Evolutionary conservation across 805 yeast genomes (phyloP), one percentile per base, ranked within the genome.

Genomic region (Candida tibetensis): DNA sequence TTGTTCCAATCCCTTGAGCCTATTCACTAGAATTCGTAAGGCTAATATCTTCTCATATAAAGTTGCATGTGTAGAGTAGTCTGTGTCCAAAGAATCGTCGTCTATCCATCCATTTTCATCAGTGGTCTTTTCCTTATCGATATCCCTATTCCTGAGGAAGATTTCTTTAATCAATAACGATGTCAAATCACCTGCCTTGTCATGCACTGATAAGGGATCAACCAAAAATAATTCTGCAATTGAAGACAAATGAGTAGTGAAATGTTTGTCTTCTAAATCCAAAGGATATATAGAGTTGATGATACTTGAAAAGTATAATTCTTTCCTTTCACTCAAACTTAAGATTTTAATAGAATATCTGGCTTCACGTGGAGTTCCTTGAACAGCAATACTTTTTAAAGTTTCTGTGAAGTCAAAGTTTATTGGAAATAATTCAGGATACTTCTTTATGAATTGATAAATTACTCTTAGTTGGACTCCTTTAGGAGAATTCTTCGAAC

Each of bases 301-400:
- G 4, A 80, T 58, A 13, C 64, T 58, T 1, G 64, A 54, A 4
- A 71, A 53, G 8, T 65, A 57, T 2, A 60, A 53, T 14, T 73
- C 76, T 17, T 70, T 70, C 34, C 61, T 61, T 3, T 67, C 57
- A 2, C 72, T 58, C n/a, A 77, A 62, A 2, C 78, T 71, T 5
- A 85, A 44, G 5, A 85, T 60, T 51, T 77, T 80, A 6, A 78
- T 62, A 0, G 90, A 73, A 53, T 81, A 85, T 49, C 71, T 78
- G 0, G 91, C 82, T 48, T 82, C 87, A 7, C 51, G 29, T 1
- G 85, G 77, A 2, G 74, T 58, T 0, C 91, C 91, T 1, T 52
- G 47, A 0, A 64, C 45, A 0, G 83, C 75, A 18, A 81, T 59
- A 2, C 60, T 54, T 30, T 67, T 61, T 33, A 87, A 55, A 10